Base-by-base conservation (phyloP, 805 yeast species). In the Wickerhamiella parazyma region DNA sequence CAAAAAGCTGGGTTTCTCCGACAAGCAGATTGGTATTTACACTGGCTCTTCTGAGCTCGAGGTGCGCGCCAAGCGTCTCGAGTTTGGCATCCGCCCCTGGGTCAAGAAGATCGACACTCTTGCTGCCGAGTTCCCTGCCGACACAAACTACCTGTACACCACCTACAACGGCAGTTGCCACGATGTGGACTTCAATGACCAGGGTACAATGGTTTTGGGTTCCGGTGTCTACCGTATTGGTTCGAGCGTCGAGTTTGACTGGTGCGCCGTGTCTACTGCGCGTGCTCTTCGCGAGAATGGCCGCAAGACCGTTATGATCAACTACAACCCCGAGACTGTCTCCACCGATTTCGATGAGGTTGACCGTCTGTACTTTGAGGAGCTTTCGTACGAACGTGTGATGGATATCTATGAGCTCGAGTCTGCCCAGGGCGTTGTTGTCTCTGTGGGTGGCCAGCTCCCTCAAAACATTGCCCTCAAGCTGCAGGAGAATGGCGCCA, bases 181-280 rank as follows among this genome's bases (percentile, higher is more conserved):
- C 52, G 98, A 89, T 63, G 79, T 89, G 39, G 73, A 69, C 36
- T 91, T 89, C 60, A 75, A 80, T 56, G 97, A 89, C 47, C 72
- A 82, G 52, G 97, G 97, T 59, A 80, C 91, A 48, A 69, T 91
- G 76, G 97, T 89, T 33, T 72, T 89, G 55, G 98, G 97, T 44
- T 86, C 96, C n/a, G 97, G 98, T 70, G 98, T 91, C 41, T 89
- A 89, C 75, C 77, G 98, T 66, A 89, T 89, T 63, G 98, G 98
- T 47, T 87, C 96, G 1, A 86, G 96, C 25, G 98, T 89, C 44
- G 98, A 91, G 68, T 89, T 89, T 58, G 98, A 89, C 65, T 89
- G 98, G 98, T 89, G 98, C 72, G 98, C 97, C 45, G 98, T 89
- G 50, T 76, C 91, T 51, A 82, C 98, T 46, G 95, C 94, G 45